Evolutionary conservation across 805 yeast species (phyloP).

Genomic region (Lipomyces chichibuensis): DNA sequence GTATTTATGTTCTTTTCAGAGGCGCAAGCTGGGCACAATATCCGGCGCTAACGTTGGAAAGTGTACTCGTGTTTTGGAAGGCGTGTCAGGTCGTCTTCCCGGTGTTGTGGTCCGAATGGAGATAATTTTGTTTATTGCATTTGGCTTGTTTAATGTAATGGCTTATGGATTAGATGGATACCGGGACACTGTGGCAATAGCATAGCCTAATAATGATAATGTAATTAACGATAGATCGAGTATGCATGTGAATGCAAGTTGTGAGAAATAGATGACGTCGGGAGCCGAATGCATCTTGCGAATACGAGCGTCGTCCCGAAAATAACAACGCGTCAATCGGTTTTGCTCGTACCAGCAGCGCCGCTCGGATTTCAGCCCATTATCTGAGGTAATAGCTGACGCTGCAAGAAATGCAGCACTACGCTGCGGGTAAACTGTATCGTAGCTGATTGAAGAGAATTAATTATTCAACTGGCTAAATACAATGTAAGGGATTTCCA

Average conservation of each 20-base stretch:
- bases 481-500: constrained; percentile 8
- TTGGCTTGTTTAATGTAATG: background rate
- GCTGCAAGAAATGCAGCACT: too few species aligned
- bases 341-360: too few species aligned
- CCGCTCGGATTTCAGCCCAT: too few species aligned
- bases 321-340: too few species aligned
- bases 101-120: constrained; percentile 22
- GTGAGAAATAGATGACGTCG: too few species aligned
- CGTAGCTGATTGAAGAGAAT: too few species aligned
- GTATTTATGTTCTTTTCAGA: constrained; percentile 49
- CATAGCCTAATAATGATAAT: background rate
- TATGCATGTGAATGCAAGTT: background rate
- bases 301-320: too few species aligned
- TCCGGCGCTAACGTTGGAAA: constrained; percentile 33
- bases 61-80: constrained; percentile 29
- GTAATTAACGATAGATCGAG: background rate
- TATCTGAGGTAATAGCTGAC: too few species aligned
- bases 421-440: too few species aligned
- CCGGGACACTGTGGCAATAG: background rate
- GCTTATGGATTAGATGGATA: background rate
- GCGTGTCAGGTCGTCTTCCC: constrained; percentile 37
- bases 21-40: constrained; percentile 26
- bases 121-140: background rate
- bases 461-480: too few species aligned
- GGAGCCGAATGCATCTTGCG: too few species aligned